A percentile compares a stretch with the other conserved stretches of the same genome.
Conservation (phyloP, 345 rosid species). For the Dimocarpus longan region DNA sequence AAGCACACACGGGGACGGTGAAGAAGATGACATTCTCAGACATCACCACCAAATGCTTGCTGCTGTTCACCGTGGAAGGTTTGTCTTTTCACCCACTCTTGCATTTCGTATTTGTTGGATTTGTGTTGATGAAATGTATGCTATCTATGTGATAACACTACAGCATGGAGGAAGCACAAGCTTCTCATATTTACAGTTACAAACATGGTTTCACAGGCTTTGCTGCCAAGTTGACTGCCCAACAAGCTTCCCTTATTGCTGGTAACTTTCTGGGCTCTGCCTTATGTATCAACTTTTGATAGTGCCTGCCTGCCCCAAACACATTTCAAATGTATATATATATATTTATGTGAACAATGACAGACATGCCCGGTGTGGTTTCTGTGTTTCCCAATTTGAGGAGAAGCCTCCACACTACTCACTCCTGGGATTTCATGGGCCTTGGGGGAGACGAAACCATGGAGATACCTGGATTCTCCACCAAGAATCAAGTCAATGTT, state of each 20-base stretch:
- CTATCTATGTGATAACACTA: not conserved
- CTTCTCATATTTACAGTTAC: conserved; percentile 51
- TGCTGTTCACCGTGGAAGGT: conserved; percentile 52
- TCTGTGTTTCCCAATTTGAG: conserved; percentile 54
- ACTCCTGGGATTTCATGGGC: conserved; percentile 68
- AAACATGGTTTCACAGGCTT: conserved; percentile 51
- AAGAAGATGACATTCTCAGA: conserved; percentile 30
- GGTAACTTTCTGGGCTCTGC: conserved; percentile 25
- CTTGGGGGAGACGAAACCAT: conserved; percentile 46
- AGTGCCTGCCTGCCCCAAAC: not conserved
- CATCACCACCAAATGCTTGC: conserved; percentile 46
- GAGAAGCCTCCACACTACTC: conserved; percentile 57
- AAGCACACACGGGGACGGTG: conserved; percentile 26
- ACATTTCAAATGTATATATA: not conserved
- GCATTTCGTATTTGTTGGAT: not conserved
- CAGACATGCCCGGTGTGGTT: conserved; percentile 59
- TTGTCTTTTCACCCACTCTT: not conserved
- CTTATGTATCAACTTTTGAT: not conserved
- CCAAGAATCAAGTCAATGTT: conserved; percentile 51
- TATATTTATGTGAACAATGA: not conserved
- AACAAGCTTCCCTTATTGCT: conserved; percentile 47
- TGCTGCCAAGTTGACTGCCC: conserved; percentile 48
- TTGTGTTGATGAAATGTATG: not conserved
- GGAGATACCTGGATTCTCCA: conserved; percentile 56
- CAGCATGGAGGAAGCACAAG: conserved; percentile 46